Conservation (phyloP, 169 alveolate species). For the Amoebophrya sp. region DNA sequence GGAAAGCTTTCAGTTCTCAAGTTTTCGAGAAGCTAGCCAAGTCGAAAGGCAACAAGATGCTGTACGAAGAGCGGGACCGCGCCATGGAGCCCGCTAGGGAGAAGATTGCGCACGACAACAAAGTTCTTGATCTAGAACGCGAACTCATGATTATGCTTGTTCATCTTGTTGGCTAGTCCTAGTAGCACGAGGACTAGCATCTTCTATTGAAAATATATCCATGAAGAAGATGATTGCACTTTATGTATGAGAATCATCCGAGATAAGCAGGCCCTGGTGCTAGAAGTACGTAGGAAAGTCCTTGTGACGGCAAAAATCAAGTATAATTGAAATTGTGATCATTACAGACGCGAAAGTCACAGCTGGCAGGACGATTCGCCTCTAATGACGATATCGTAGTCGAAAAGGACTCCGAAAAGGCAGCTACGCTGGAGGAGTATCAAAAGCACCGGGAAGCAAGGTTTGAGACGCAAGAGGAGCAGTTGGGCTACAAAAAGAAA, state of each 20-base stretch:
- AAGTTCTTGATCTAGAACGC: not conserved
- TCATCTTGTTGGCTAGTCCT: too few species aligned
- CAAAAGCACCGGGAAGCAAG: not conserved
- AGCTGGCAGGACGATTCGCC: too few species aligned
- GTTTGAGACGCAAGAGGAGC: not conserved
- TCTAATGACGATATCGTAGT: not conserved
- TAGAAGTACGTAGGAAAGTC: too few species aligned
- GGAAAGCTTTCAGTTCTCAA: not conserved
- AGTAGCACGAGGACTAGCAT: too few species aligned
- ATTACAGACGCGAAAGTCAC: too few species aligned
- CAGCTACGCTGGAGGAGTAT: not conserved
- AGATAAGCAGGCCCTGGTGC: too few species aligned
- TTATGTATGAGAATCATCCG: too few species aligned
- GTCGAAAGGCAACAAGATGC: not conserved
- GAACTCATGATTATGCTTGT: too few species aligned
- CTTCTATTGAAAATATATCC: too few species aligned
- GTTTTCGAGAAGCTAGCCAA: not conserved
- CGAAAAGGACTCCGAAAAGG: not conserved
- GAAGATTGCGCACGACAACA: not conserved
- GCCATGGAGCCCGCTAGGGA: not conserved
- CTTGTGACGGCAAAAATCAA: too few species aligned
- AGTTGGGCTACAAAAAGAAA: not conserved
- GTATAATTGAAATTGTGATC: too few species aligned
- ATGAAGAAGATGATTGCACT: too few species aligned
- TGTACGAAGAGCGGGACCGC: not conserved